These are phyloP conservation scores for Antitrichia curtipendula DNA, from an alignment of 225 moss, liverwort and hornwort genomes.

Conservation along the genomic window DNA sequence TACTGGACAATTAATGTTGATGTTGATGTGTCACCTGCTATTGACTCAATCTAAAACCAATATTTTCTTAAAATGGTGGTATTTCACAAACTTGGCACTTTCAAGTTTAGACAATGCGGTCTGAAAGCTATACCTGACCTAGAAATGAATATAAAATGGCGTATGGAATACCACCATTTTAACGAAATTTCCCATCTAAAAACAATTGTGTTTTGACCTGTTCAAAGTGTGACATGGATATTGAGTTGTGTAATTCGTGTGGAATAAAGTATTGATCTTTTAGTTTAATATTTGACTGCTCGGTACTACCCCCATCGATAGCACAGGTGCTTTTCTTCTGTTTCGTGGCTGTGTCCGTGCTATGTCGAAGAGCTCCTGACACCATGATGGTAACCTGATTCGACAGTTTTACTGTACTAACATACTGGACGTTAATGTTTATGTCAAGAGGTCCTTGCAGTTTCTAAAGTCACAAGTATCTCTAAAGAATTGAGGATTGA, in stretches of 20 bases:
- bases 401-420: background rate
- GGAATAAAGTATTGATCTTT: background rate
- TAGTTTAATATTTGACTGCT: background rate
- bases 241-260: background rate
- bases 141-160: too few relatives aligned
- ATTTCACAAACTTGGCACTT: too few relatives aligned
- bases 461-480: background rate
- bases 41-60: background rate
- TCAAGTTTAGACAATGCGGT: too few relatives aligned
- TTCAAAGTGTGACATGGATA: background rate
- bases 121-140: too few relatives aligned
- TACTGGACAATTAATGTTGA: background rate
- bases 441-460: background rate
- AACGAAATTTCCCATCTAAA: too few relatives aligned
- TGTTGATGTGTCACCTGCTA: background rate
- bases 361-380: background rate
- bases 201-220: background rate
- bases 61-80: too few relatives aligned
- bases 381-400: background rate
- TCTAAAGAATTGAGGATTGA: background rate
- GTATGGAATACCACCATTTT: too few relatives aligned
- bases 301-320: background rate
- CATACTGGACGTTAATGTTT: too few relatives aligned
- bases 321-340: background rate
- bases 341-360: background rate